Base-by-base conservation (phyloP, 116 monocot species). In the Cymodocea nodosa region DNA sequence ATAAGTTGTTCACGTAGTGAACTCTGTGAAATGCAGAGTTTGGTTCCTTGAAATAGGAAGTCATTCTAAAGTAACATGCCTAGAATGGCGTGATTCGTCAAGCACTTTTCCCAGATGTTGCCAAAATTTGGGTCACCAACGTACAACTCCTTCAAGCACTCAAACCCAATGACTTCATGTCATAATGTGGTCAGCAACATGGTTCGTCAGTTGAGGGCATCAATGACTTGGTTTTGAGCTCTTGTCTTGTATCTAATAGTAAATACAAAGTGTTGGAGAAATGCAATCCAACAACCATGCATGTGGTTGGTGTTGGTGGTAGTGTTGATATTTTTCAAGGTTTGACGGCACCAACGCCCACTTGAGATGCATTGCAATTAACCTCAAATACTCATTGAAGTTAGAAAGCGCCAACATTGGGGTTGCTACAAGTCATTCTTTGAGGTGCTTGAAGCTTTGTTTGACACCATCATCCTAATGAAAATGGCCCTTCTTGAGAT, bases 281-380 rank as follows among this genome's bases (percentile, higher is more conserved):
- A 61, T n/a, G 25, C 0, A 18, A 8, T 16, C 70, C 70, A 70
- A 5, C 25, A 10, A 17, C 50, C 70, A 52, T 59, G 49, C 39
- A 53, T 30, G 7, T 17, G 0, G 34, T 61, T 51, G 3, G 51
- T 11, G 9, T 68, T 54, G 3, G 7, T 40, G 19, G 8, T n/a
- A 15, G 17, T 19, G 7, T 17, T 51, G 18, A 61, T 17, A n/a
- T 25, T 35, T 4, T 35, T 8, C 15, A 70, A 6, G 6, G 48
- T 15, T 60, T 61, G n/a, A 66, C 13, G 16, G 25, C 71, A 22
- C 61, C 70, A 25, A 65, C 40, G 13, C 58, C 40, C 57, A 50
- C 10, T 2, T 23, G 3, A 11, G 59, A 69, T 1, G 58, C 30
- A 49, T 59, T 59, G 50, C 69, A 69, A 39, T 69, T 15, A 13